Percentiles rank a stretch among this genome's conserved stretches.
phyloP scores from a whole-genome alignment of 768 basidiomycete species.

The Auricularia sp. region DNA sequence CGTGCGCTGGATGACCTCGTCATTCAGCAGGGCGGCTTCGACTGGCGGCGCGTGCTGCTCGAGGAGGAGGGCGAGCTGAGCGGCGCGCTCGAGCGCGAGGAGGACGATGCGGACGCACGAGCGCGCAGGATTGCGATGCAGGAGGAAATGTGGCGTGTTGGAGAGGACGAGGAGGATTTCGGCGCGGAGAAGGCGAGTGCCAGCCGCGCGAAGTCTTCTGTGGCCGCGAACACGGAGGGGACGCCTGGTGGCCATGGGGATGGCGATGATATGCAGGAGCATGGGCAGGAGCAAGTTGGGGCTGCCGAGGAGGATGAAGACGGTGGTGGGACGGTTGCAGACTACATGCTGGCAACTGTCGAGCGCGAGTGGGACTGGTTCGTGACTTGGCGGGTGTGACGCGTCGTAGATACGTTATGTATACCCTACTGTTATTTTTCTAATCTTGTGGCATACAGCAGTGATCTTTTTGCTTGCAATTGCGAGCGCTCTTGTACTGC shows the following conservation, averaged over 20 bases:
- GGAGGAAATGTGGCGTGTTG: constrained; percentile 62
- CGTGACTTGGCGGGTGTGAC: constrained; percentile 54
- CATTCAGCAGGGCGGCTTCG: constrained; percentile 89
- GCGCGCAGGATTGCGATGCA: constrained; percentile 70
- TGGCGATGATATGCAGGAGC: constrained; percentile 33
- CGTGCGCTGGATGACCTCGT: constrained; percentile 82
- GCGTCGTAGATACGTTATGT: background rate
- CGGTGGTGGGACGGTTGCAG: constrained; percentile 66
- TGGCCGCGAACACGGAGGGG: constrained; percentile 11
- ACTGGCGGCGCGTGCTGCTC: constrained; percentile 74
- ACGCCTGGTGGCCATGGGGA: constrained; percentile 23
- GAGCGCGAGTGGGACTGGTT: constrained; percentile 58
- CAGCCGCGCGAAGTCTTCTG: constrained; percentile 10
- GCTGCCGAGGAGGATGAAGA: constrained; percentile 20
- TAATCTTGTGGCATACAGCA: background rate
- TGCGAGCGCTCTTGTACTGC: background rate
- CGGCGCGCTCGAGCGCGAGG: constrained; percentile 69
- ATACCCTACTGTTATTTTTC: background rate
- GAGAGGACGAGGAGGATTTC: constrained; percentile 75
- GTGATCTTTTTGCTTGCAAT: background rate
- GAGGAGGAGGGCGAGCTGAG: constrained; percentile 48
- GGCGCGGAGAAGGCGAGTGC: constrained; percentile 26
- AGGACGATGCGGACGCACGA: constrained; percentile 77
- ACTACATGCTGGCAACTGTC: constrained; percentile 74
- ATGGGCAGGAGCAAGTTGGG: constrained; percentile 20